Base-by-base conservation (phyloP, 2,329 filamentous ascomycete genomes). In the Aspergillus neotritici region DNA sequence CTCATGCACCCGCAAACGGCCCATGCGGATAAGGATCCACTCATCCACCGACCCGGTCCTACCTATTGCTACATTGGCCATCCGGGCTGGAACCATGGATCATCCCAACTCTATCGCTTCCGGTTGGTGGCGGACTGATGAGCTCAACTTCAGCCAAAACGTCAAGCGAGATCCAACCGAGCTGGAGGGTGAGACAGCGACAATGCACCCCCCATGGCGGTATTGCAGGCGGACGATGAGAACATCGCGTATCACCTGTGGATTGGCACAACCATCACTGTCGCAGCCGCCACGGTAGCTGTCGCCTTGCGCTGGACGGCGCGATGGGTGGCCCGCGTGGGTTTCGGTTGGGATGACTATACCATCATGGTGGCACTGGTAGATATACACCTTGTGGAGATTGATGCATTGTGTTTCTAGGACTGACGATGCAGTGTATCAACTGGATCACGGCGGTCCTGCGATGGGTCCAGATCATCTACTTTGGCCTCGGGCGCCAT, bases 281-380 rank as follows among this genome's bases (percentile, higher is more conserved):
- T 60, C 13, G 45, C 59, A 4, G 54, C 56, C 29, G 58, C 57
- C 13, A 59, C 56, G 11, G 13, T 54, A 5, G 49, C 43, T 0
- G 57, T 60, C 10, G 33, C 44, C 16, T 31, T 58, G n/a, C 53
- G 58, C 15, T 58, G 55, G 15, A 8, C 49, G 29, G 51, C 55
- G 14, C 48, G 56, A 7, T 31, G 48, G 37, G 42, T 56, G 31
- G 44, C 57, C 4, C 32, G 37, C 7, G 54, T 51, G 35, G 52
- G 52, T 9, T 41, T 52, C 6, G 60, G 58, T 57, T 61, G 57
- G 56, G 57, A 60, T 50, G 58, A 61, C 34, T 60, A 55, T 42
- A 56, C 50, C n/a, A 58, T 61, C 43, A 41, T 43, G 1, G 34
- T 43, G 16, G 46, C 58, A 13, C 29, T 60, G 39, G 56, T 60